Evolutionary conservation across 2,329 filamentous ascomycete genomes (phyloP).

Genomic region (Colletotrichum euphorbiae): DNA sequence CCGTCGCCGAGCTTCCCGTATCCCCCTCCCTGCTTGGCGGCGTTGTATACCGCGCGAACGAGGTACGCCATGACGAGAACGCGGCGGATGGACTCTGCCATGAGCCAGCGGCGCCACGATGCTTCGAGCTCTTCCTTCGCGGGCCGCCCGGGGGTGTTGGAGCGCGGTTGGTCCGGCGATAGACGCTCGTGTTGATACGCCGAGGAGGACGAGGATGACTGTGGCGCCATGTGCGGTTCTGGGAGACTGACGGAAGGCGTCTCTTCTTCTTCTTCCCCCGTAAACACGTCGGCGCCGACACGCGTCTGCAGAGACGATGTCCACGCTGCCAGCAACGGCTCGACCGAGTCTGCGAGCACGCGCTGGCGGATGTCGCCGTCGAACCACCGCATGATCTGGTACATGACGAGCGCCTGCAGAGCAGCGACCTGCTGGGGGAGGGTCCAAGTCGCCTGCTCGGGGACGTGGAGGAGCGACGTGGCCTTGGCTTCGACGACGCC

Average conservation of each 20-base stretch:
- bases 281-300: conserved; percentile 34
- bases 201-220: conserved; percentile 22
- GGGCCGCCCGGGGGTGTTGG: conserved; percentile 28
- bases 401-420: conserved; percentile 43
- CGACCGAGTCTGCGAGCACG: conserved; percentile 41
- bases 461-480: conserved; percentile 39
- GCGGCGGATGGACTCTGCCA: conserved; percentile 40
- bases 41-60: conserved; percentile 38
- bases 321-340: conserved; percentile 40
- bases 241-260: conserved; percentile 19
- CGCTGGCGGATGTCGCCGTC: conserved; percentile 43
- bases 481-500: conserved; percentile 43
- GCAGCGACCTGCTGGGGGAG: conserved; percentile 41
- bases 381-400: conserved; percentile 44
- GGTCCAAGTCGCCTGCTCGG: conserved; percentile 39
- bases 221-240: conserved; percentile 14
- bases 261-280: conserved; percentile 29
- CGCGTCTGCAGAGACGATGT: conserved; percentile 39
- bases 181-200: conserved; percentile 28
- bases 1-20: conserved; percentile 18
- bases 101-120: conserved; percentile 40
- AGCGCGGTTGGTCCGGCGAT: conserved; percentile 30
- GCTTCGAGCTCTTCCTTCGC: conserved; percentile 37
- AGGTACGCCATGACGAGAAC: conserved; percentile 38
- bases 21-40: conserved; percentile 36